Evolutionary conservation across 257 asterid genomes (phyloP).

Genomic region (Misopates orontium): DNA sequence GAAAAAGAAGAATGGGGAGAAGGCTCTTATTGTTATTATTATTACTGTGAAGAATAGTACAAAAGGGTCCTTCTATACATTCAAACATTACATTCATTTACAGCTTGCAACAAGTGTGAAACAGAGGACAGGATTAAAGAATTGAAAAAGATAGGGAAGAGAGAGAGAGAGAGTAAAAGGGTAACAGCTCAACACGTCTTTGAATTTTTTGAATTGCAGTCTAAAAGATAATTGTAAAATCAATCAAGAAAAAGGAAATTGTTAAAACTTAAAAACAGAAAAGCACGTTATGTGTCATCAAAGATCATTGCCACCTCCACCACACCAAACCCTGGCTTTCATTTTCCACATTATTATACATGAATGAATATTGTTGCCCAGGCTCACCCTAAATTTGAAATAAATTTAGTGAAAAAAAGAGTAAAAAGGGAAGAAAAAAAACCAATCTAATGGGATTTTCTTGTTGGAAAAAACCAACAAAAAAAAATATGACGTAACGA

Average conservation of each 20-base stretch:
- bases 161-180: slow-evolving; percentile 13
- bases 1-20: slow-evolving; percentile 4
- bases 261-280: neutral
- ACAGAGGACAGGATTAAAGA: slow-evolving; percentile 24
- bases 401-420: neutral
- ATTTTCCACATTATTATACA: slow-evolving; percentile 7
- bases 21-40: slow-evolving; percentile 7
- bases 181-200: slow-evolving; percentile 55
- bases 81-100: slow-evolving; percentile 37
- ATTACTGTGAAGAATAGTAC: slow-evolving; percentile 27
- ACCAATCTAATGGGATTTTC: slow-evolving; percentile 2
- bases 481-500: neutral
- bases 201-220: slow-evolving; percentile 19
- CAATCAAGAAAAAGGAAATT: slow-evolving; percentile 3
- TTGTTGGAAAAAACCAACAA: too few species aligned
- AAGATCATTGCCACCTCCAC: slow-evolving; percentile 1
- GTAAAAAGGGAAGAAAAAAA: neutral
- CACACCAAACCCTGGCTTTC: slow-evolving; percentile 26
- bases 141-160: slow-evolving; percentile 19
- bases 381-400: too few species aligned
- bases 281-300: neutral
- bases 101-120: slow-evolving; percentile 45
- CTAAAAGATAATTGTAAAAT: slow-evolving; percentile 20
- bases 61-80: slow-evolving; percentile 6
- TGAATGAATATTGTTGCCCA: neutral